These are phyloP conservation scores for Entophlyctis helioformis DNA, from an alignment of 192 early-diverging fungal species.

Conservation along the genomic window DNA sequence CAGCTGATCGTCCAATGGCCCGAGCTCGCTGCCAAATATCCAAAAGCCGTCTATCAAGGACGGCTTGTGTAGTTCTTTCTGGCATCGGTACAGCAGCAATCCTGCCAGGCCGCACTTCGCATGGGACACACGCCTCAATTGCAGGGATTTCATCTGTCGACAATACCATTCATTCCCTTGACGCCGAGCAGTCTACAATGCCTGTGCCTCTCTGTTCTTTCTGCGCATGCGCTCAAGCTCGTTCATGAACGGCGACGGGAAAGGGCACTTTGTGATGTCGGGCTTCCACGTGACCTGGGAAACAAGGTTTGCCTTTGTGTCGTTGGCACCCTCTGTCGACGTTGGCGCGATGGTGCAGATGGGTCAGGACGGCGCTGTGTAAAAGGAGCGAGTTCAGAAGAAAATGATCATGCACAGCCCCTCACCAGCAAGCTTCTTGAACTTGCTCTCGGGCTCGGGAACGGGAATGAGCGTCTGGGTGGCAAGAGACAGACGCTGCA, in stretches of 20 bases:
- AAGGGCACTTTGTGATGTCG: slow-evolving; percentile 17
- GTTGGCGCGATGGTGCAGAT: no score
- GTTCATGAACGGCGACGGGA: slow-evolving; percentile 34
- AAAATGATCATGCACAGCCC: no score
- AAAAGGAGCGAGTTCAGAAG: no score
- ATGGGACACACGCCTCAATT: no score
- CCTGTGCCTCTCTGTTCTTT: slow-evolving; percentile 17
- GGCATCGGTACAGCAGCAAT: no score
- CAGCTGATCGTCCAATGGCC: slow-evolving; percentile 90
- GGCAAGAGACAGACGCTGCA: slow-evolving; percentile 3
- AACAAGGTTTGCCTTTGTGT: slow-evolving; percentile 15
- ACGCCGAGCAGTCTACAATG: no score
- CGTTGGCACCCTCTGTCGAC: slow-evolving; percentile 12
- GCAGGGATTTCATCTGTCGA: no score
- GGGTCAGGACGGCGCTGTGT: no score
- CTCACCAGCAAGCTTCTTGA: no score
- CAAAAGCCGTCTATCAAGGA: slow-evolving; percentile 20
- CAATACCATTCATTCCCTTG: no score
- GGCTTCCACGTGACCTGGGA: slow-evolving; percentile 15
- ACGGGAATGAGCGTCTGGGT: slow-evolving; percentile 14
- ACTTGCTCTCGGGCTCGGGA: slow-evolving; percentile 17
- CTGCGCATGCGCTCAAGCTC: slow-evolving; percentile 28
- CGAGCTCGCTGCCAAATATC: slow-evolving; percentile 10
- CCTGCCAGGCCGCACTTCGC: no score
- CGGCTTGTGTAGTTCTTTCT: slow-evolving; percentile 10